Evolutionary conservation across 768 basidiomycete genomes (phyloP), one percentile per base, ranked within the genome.

Genomic region (Dendrothele bispora): DNA sequence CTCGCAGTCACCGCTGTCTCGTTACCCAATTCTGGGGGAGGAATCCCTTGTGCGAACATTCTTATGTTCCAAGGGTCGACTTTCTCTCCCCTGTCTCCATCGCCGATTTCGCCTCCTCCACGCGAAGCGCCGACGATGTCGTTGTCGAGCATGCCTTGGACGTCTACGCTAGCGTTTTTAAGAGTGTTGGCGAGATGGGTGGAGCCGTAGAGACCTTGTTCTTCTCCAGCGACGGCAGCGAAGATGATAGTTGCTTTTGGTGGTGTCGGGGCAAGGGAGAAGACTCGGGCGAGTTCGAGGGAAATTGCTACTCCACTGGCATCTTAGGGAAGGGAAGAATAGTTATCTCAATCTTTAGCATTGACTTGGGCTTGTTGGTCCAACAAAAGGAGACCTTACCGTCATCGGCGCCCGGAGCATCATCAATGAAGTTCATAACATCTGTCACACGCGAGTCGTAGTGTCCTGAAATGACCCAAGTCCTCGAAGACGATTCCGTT

Each of bases 111-210:
- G n/a, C n/a, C n/a, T n/a, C n/a, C n/a, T n/a, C n/a, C n/a, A n/a
- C n/a, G n/a, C n/a, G n/a, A n/a, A 34, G 58, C 54, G 3, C 64
- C 61, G 18, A 66, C 61, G 48, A 67, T 64, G 45, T 67, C 64
- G 46, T 65, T 64, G 26, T 61, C 61, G 54, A 64, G 64, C 64
- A 63, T 63, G 6, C 62, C 64, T 50, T 66, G 65, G 26, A 63
- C 62, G 48, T 65, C 65, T 28, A 50, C 55, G 22, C 64, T 59
- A 5, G 61, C 61, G 2, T 54, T 58, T 12, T 37, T 20, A 41
- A 62, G 49, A 34, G 53, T 49, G 47, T 63, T 55, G 21, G 65
- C 65, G 41, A 66, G 57, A 54, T 57, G 58, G 14, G 51, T 42
- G 12, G 65, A 50, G 1, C 63, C 62, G 39, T 43, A 64, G 35